Evolutionary conservation across 805 yeast species (phyloP).

Genomic region (Metschnikowia orientalis): DNA sequence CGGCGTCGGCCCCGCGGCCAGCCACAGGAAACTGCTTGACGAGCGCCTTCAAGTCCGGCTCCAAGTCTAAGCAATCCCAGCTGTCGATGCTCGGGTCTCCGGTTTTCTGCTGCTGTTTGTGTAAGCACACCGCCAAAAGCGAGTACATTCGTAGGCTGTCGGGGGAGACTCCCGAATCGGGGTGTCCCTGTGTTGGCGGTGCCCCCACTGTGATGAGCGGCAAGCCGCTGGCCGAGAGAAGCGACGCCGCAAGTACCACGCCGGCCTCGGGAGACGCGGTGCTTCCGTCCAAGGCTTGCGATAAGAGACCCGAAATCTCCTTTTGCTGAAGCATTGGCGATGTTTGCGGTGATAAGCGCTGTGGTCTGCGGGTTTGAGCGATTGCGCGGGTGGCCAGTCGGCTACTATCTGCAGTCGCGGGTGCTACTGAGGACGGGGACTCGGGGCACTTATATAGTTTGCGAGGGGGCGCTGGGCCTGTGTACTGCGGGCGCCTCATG

Average conservation of each 20-base stretch:
- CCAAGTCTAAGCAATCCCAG: slow-evolving; percentile 32
- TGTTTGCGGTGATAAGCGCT: neutral
- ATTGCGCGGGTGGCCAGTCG: no score
- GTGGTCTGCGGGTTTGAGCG: neutral
- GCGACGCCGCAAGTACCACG: slow-evolving; percentile 23
- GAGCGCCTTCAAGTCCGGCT: slow-evolving; percentile 24
- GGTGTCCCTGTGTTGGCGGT: slow-evolving; percentile 9
- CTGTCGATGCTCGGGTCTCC: slow-evolving; percentile 15
- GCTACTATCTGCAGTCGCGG: no score
- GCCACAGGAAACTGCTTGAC: slow-evolving; percentile 21
- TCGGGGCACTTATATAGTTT: no score
- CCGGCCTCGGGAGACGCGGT: slow-evolving; percentile 22
- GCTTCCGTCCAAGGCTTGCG: slow-evolving; percentile 26
- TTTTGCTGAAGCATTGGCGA: slow-evolving; percentile 40
- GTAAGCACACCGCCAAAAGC: slow-evolving; percentile 31
- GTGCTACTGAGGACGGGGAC: no score
- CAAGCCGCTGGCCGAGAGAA: slow-evolving; percentile 34
- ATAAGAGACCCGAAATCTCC: slow-evolving; percentile 32
- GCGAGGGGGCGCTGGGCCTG: no score
- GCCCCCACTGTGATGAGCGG: slow-evolving; percentile 37
- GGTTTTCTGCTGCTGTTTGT: slow-evolving; percentile 15
- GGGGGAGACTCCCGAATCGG: slow-evolving; percentile 15
- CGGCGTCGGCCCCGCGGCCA: slow-evolving; percentile 11
- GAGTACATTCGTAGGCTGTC: slow-evolving; percentile 34
- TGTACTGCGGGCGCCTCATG: no score